Evolutionary conservation across 306 rosid genomes (phyloP).

Genomic region (Dalbergia cultrata): DNA sequence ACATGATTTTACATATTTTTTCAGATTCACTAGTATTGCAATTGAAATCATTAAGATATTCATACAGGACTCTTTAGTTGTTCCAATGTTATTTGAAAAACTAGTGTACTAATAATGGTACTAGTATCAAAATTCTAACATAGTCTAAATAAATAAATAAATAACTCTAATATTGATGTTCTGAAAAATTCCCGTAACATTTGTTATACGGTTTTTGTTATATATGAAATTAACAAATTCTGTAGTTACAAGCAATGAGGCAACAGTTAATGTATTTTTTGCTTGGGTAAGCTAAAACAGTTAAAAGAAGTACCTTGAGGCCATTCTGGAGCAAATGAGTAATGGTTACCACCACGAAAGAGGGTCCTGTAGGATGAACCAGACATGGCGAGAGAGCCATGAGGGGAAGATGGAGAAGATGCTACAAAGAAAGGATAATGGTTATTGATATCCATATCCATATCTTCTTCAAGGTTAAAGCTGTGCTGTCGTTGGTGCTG

Average conservation of each 20-base stretch:
- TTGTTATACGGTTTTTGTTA: too few relatives aligned
- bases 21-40: too few relatives aligned
- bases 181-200: too few relatives aligned
- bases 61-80: too few relatives aligned
- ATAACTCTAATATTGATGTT: too few relatives aligned
- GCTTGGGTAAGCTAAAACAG: not conserved
- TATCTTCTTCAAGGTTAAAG: constrained; percentile 62
- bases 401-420: constrained; percentile 67
- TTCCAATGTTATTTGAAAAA: too few relatives aligned
- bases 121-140: too few relatives aligned
- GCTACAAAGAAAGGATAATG: constrained; percentile 62
- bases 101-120: too few relatives aligned
- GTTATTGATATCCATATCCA: constrained; percentile 41
- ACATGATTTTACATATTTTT: too few relatives aligned
- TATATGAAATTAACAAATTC: too few relatives aligned
- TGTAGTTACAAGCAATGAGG: not conserved
- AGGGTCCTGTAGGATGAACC: constrained; percentile 47
- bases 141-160: too few relatives aligned
- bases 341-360: constrained; percentile 35
- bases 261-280: not conserved
- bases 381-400: constrained; percentile 52
- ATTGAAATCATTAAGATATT: too few relatives aligned
- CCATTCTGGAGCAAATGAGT: constrained; percentile 50
- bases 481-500: constrained; percentile 58
- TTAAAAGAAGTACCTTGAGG: constrained; percentile 53